These are phyloP conservation scores for Kitagawia praeruptora DNA, from an alignment of 129 eudicot genomes.

Conservation along the genomic window DNA sequence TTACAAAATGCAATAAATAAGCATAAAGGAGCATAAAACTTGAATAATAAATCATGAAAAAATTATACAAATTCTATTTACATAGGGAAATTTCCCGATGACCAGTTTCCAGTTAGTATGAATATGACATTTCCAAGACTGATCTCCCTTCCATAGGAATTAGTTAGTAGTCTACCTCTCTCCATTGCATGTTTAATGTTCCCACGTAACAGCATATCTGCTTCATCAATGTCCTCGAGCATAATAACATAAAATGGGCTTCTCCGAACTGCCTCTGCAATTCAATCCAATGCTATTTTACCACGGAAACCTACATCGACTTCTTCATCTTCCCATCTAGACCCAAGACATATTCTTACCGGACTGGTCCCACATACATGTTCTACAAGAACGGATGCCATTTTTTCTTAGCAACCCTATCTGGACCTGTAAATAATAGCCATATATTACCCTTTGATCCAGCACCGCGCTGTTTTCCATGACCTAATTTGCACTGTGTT, in stretches of 20 bases:
- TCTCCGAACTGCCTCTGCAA: constrained; percentile 70
- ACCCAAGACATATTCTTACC: constrained; percentile 52
- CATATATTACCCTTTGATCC: constrained; percentile 49
- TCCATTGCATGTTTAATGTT: constrained; percentile 79
- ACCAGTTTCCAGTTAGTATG: constrained; percentile 78
- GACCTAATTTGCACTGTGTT: constrained; percentile 25
- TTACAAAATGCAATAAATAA: no score
- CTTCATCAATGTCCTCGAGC: constrained; percentile 80
- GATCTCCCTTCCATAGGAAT: constrained; percentile 84
- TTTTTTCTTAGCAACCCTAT: constrained; percentile 74
- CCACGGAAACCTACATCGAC: constrained; percentile 64
- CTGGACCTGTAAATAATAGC: constrained; percentile 88
- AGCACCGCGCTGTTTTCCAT: constrained; percentile 37
- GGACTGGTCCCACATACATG: constrained; percentile 60
- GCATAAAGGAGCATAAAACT: no score
- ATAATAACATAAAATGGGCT: constrained; percentile 77
- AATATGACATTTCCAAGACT: constrained; percentile 87
- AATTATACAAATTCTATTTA: no score
- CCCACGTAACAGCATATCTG: constrained; percentile 76
- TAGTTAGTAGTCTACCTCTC: constrained; percentile 65
- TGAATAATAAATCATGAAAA: no score
- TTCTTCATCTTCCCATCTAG: constrained; percentile 51
- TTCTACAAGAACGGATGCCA: constrained; percentile 78
- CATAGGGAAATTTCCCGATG: constrained; percentile 22
- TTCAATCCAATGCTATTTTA: constrained; percentile 65